phyloP scores from a whole-genome alignment of 2,329 filamentous ascomycete genomes.

The Diaporthe destruens region DNA sequence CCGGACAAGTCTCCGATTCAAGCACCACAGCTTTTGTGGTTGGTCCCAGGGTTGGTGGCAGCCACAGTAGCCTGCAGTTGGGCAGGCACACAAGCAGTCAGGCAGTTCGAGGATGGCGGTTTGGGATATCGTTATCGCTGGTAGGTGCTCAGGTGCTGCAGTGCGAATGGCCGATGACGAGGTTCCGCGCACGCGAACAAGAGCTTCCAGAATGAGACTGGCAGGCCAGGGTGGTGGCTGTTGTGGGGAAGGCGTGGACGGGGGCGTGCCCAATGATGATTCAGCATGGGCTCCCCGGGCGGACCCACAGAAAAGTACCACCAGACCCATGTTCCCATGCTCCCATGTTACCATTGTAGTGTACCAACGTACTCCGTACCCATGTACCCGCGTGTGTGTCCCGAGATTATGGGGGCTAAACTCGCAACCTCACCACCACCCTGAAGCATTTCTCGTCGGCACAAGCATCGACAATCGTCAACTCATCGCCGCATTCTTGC shows the following conservation, averaged over 20 bases:
- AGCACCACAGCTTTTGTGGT: not conserved
- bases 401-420: constrained; percentile 11
- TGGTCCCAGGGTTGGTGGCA: not conserved
- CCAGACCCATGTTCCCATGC: not conserved
- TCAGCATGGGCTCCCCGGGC: not conserved
- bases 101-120: not conserved
- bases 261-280: not conserved
- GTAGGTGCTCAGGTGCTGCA: constrained; percentile 14
- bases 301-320: not conserved
- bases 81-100: not conserved
- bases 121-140: constrained; percentile 1
- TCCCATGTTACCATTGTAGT: no score
- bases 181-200: constrained; percentile 1
- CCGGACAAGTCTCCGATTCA: not conserved
- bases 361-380: no score
- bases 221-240: constrained; percentile 19
- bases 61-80: not conserved
- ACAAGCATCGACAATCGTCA: not conserved
- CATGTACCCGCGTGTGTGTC: not conserved
- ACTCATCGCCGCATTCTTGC: not conserved
- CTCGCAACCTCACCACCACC: not conserved
- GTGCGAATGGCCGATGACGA: constrained; percentile 20
- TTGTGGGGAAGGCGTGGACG: constrained; percentile 1
- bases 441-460: no score
- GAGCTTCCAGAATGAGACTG: constrained; percentile 17